Base-by-base conservation (phyloP, 495 filamentous ascomycete species). In the Bombardia bombarda region DNA sequence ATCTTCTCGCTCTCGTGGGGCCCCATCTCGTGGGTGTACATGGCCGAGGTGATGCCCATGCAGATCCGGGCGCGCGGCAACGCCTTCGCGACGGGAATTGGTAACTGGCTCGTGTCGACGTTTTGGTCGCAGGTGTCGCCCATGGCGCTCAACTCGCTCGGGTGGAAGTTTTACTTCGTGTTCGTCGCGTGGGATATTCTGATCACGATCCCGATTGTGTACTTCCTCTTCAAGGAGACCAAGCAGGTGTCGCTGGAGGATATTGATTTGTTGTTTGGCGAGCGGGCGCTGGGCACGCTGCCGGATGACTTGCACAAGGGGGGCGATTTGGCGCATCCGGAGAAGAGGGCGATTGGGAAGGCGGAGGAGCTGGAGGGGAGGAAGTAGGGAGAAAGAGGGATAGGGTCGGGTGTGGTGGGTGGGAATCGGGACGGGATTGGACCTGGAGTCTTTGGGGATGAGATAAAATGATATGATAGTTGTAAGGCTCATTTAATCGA, bases 231-330 rank as follows among this genome's bases (percentile, higher is more conserved):
- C 52, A 68, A 67, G 34, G 74, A 80, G 52, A 78, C 74, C 0
- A 78, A 74, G 38, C 67, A 72, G 39, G 61, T 78, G 28, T 66
- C 65, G 0, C 54, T 80, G 1, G 76, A 80, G 45, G 73, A 76
- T 41, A 78, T 78, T 45, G 74, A 80, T 61, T 37, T 74, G 14
- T 51, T 77, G 24, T 76, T 79, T 56, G 74, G 68, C 0, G 68
- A 68, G 33, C 51, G 69, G 1, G 66, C 70, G 3, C 49, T 74
- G 16, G 70, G 70, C 6, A 57, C 56, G 1, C 48, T 72, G 36
- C 65, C 67, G 2, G 61, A 68, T 32, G 56, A 69, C 35, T 49
- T 66, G 19, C 34, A 55, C 19, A 50, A 49, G 54, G n/a, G n/a
- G n/a, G 56, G 20, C 2, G 41, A 36, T 19, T 2, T 36, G 14